phyloP scores from a whole-genome alignment of 2,329 filamentous ascomycete species.

The Claviceps africana region DNA sequence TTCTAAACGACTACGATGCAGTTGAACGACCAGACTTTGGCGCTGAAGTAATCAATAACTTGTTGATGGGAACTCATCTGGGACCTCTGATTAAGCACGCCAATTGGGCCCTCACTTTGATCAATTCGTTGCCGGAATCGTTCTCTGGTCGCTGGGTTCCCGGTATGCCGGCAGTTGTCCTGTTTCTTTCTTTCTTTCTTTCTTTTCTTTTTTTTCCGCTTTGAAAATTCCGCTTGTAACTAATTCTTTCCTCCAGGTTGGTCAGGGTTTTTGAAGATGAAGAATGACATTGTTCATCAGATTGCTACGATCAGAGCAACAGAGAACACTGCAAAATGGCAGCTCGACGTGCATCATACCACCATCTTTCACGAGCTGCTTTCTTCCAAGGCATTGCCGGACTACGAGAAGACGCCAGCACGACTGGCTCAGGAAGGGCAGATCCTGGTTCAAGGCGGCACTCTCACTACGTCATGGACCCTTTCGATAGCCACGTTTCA shows the following conservation, averaged over 20 bases:
- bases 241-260: slow-evolving; percentile 17
- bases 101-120: slow-evolving; percentile 20
- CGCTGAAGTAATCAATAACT: slow-evolving; percentile 20
- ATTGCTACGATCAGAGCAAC: slow-evolving; percentile 22
- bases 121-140: slow-evolving; percentile 22
- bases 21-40: slow-evolving; percentile 22
- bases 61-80: slow-evolving; percentile 24
- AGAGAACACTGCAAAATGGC: slow-evolving; percentile 19
- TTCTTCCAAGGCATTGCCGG: slow-evolving; percentile 17
- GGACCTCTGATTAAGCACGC: slow-evolving; percentile 23
- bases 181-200: slow-evolving; percentile 2
- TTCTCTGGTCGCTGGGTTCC: slow-evolving; percentile 21
- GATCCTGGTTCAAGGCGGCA: slow-evolving; percentile 24
- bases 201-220: too few relatives aligned
- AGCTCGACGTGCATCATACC: slow-evolving; percentile 19
- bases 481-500: slow-evolving; percentile 23
- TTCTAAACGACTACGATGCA: slow-evolving; percentile 6
- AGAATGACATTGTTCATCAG: slow-evolving; percentile 22
- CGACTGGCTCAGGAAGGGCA: slow-evolving; percentile 26
- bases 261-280: slow-evolving; percentile 25
- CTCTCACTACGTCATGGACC: slow-evolving; percentile 25
- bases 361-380: slow-evolving; percentile 24
- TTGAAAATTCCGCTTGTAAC: slow-evolving; percentile 5
- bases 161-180: slow-evolving; percentile 9
- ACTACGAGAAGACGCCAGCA: slow-evolving; percentile 19